phyloP scores from a whole-genome alignment of 2,329 filamentous ascomycete species.

The Fusarium protoensiforme region DNA sequence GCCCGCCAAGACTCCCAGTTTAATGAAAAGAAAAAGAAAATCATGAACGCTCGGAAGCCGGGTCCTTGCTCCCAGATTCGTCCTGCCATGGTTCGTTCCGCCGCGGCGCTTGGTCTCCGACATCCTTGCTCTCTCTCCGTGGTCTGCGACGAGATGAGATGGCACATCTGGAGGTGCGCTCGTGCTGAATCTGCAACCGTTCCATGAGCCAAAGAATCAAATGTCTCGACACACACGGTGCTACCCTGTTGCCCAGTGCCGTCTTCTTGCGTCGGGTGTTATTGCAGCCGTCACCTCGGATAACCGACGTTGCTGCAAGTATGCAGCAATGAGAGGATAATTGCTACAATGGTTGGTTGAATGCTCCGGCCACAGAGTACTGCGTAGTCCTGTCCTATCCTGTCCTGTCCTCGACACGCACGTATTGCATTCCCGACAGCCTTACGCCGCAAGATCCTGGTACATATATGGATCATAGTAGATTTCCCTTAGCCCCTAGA shows the following conservation, averaged over 20 bases:
- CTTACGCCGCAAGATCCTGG: background rate
- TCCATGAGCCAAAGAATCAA: constrained; percentile 3
- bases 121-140: background rate
- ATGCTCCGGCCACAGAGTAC: background rate
- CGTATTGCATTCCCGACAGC: background rate
- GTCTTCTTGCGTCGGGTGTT: background rate
- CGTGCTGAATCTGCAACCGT: constrained; percentile 4
- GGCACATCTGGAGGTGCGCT: background rate
- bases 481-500: background rate
- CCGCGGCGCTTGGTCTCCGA: background rate
- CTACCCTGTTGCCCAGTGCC: background rate
- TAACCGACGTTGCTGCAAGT: background rate
- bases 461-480: background rate
- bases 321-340: background rate
- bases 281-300: background rate
- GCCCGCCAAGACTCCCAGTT: background rate
- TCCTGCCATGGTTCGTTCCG: background rate
- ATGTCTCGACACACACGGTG: constrained; percentile 17
- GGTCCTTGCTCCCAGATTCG: background rate
- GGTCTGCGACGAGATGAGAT: background rate
- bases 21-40: too few species aligned
- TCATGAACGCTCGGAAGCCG: background rate
- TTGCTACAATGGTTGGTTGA: background rate
- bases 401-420: background rate
- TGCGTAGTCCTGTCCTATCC: background rate